Base-by-base conservation (phyloP, 2,329 filamentous ascomycete species). In the Pestalotiopsis fici region DNA sequence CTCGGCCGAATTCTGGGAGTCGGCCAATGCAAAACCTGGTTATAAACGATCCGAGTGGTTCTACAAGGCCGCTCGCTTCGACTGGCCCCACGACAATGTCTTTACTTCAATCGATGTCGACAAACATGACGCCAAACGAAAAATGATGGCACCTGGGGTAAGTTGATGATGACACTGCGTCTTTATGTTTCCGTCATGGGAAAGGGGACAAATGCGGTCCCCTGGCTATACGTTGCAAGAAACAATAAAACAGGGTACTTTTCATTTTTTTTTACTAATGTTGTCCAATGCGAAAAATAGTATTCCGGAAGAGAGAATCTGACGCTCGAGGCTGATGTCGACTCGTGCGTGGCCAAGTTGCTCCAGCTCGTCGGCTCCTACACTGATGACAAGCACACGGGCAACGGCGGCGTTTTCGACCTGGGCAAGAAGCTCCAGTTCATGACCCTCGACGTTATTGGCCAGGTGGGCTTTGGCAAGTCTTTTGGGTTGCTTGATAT, bases 361-460 rank as follows among this genome's bases (percentile, higher is more conserved):
- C 39, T 72, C n/a, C 5, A 23, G 4, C 61, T 72, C 18, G 61
- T 75, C 39, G 59, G 68, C 28, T 70, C 68, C 21, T 80, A 79
- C 64, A 84, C 83, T 62, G 71, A 77, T 18, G 74, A 74, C 5
- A 76, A 54, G 23, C 70, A 54, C 35, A 55, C 25, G 35, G 23
- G 56, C 12, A 59, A 35, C n/a, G 15, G 23, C 5, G 56, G 56
- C 70, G 35, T 78, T 23, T 76, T 85, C 73, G 83, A 87, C 68
- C 70, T 86, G 59, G 80, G 79, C 5, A 73, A 73, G 15, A 80
- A 81, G 31, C 77, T 80, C 7, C 81, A 83, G 43, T 85, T 78
- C 74, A 81, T 86, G 65, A 84, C 83, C 1, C 73, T 87, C 2
- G 85, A 87, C 67, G 80, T 84, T 15, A 83, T 87, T 59, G 83